phyloP scores from a whole-genome alignment of 1,139 yeast species.

The Suzukiozyma palmioleophila region DNA sequence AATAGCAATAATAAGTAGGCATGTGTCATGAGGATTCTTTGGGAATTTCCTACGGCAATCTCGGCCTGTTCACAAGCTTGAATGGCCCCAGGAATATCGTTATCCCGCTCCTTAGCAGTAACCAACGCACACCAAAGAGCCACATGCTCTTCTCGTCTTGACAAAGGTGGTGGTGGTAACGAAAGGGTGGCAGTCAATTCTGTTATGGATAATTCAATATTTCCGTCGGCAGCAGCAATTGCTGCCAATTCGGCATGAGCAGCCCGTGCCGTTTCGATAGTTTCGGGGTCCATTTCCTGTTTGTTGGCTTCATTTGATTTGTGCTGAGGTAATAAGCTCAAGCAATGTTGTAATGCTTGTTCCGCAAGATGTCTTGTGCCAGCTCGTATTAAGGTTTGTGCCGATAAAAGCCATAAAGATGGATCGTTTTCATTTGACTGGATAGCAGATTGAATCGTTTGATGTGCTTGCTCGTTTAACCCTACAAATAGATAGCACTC shows the following conservation, averaged over 20 bases:
- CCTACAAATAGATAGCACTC: constrained; percentile 46
- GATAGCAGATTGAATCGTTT: constrained; percentile 43
- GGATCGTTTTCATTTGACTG: constrained; percentile 40
- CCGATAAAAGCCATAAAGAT: constrained; percentile 41
- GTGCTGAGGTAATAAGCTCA: constrained; percentile 30
- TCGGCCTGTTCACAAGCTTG: constrained; percentile 47
- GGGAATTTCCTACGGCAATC: constrained; percentile 38
- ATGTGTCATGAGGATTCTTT: constrained; percentile 43
- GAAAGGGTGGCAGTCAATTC: constrained; percentile 48
- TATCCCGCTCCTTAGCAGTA: constrained; percentile 46
- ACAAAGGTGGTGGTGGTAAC: constrained; percentile 45
- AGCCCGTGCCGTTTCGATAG: constrained; percentile 43
- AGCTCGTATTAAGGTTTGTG: constrained; percentile 41
- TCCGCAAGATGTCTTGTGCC: constrained; percentile 44
- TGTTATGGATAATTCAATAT: constrained; percentile 42
- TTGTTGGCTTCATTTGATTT: neutral
- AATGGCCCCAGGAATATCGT: constrained; percentile 44
- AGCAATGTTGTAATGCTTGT: constrained; percentile 40
- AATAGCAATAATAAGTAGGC: constrained; percentile 40
- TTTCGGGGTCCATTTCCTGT: constrained; percentile 9
- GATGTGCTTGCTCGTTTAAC: constrained; percentile 49
- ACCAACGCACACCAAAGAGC: constrained; percentile 51
- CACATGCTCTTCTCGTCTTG: constrained; percentile 41
- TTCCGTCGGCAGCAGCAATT: constrained; percentile 47
- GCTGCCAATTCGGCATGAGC: constrained; percentile 54